Evolutionary conservation across 176 grass and related monocot species (phyloP).

Genomic region (Panicum miliaceum): DNA sequence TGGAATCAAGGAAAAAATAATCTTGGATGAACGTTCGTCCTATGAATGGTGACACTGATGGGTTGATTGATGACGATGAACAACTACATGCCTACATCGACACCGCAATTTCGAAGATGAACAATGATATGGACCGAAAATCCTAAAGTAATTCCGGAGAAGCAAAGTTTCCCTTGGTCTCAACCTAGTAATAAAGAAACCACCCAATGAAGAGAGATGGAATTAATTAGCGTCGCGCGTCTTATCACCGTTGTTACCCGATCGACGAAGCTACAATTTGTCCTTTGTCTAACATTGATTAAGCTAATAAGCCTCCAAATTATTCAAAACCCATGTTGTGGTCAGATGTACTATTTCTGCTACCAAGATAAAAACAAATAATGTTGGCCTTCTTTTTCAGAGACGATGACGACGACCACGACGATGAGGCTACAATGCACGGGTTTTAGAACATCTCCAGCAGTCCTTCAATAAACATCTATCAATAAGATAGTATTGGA

Average conservation of each 20-base stretch:
- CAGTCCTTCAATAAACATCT: no score
- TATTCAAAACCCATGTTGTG: background rate
- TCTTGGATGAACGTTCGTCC: background rate
- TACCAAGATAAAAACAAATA: background rate
- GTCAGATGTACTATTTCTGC: background rate
- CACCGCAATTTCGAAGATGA: background rate
- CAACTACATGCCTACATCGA: background rate
- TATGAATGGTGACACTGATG: background rate
- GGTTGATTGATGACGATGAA: background rate
- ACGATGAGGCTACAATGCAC: no score
- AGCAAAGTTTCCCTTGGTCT: slow-evolving; percentile 5
- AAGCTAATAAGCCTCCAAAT: background rate
- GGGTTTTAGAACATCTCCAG: no score
- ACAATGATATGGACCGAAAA: background rate
- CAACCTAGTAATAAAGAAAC: background rate
- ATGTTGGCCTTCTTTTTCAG: background rate
- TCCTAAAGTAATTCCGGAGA: background rate
- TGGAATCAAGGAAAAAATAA: no score
- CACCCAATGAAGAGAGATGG: background rate
- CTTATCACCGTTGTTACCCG: background rate
- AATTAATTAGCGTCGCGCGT: background rate
- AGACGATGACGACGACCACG: background rate
- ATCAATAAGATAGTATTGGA: no score
- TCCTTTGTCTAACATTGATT: background rate
- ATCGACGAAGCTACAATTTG: background rate